Percentiles rank a stretch among this genome's conserved stretches.
Evolutionary conservation across 2,329 filamentous ascomycete genomes (phyloP).

Genomic region (Chaetomiaceae sp.): DNA sequence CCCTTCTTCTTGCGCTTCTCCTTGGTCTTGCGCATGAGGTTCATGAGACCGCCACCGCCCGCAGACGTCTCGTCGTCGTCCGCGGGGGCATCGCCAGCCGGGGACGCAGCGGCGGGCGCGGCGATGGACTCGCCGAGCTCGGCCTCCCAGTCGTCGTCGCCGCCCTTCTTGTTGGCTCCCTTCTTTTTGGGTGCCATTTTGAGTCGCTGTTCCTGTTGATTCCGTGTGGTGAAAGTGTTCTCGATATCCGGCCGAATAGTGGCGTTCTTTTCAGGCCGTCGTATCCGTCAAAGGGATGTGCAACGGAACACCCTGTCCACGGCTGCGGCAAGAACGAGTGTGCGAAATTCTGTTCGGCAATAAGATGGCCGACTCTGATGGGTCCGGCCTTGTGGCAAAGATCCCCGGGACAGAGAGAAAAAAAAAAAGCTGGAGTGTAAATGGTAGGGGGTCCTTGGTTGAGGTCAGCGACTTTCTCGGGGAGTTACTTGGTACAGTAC

Average conservation of each 20-base stretch:
- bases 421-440: conserved; percentile 17
- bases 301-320: background rate
- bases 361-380: background rate
- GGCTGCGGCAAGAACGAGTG: background rate
- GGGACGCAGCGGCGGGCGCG: conserved; percentile 52
- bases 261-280: background rate
- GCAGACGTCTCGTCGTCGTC: conserved; percentile 51
- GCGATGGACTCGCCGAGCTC: conserved; percentile 77
- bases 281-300: conserved; percentile 1
- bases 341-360: conserved; percentile 3
- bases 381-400: conserved; percentile 10
- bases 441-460: conserved; percentile 1
- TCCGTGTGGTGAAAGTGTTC: background rate
- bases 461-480: conserved; percentile 7
- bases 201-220: conserved; percentile 12
- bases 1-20: conserved; percentile 91
- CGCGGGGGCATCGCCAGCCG: conserved; percentile 48
- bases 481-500: too few relatives aligned
- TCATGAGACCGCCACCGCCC: conserved; percentile 67
- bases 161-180: conserved; percentile 67
- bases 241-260: background rate
- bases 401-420: background rate
- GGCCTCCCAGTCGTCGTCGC: conserved; percentile 88
- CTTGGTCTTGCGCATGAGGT: conserved; percentile 75
- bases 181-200: conserved; percentile 95